Evolutionary conservation across 1,139 yeast species (phyloP).

Genomic region (Hyphopichia burtonii): DNA sequence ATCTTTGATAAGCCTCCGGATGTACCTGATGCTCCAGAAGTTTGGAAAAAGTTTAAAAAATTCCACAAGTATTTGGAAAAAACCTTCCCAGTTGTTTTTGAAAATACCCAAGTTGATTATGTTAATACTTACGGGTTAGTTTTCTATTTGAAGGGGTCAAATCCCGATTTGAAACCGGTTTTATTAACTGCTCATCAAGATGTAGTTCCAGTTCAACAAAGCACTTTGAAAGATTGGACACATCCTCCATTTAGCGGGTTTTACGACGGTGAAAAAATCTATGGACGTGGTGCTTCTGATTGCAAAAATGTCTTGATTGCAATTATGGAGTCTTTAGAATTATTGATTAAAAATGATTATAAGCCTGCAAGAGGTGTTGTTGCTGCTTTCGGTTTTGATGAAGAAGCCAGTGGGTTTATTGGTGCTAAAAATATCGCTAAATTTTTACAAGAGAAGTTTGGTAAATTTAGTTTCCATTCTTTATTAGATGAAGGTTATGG

Average conservation of each 20-base stretch:
- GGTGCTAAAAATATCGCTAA: conserved; percentile 35
- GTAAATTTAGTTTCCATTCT: conserved; percentile 37
- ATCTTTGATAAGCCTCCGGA: conserved; percentile 45
- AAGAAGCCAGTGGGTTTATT: conserved; percentile 36
- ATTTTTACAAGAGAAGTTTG: conserved; percentile 31
- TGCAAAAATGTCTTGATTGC: conserved; percentile 42
- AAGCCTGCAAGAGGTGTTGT: conserved; percentile 36
- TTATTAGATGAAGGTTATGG: conserved; percentile 45
- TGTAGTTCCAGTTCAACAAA: conserved; percentile 75
- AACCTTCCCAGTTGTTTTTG: conserved; percentile 60
- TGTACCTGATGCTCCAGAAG: conserved; percentile 34
- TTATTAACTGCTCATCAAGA: conserved; percentile 79
- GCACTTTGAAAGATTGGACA: conserved; percentile 58
- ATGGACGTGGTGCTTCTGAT: conserved; percentile 44
- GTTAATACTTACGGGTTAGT: conserved; percentile 70
- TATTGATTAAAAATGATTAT: conserved; percentile 27
- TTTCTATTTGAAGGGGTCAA: conserved; percentile 63
- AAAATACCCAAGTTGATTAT: conserved; percentile 46
- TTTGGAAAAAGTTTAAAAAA: conserved; percentile 44
- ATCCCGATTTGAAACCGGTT: conserved; percentile 55
- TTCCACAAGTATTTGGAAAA: conserved; percentile 55
- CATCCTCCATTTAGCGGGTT: conserved; percentile 70
- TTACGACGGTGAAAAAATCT: conserved; percentile 53
- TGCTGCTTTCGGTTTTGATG: conserved; percentile 48
- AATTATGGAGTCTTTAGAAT: conserved; percentile 39